These are phyloP conservation scores for Paraconiothyrium brasiliense DNA, from an alignment of 2,329 filamentous ascomycete species.

Conservation along the genomic window DNA sequence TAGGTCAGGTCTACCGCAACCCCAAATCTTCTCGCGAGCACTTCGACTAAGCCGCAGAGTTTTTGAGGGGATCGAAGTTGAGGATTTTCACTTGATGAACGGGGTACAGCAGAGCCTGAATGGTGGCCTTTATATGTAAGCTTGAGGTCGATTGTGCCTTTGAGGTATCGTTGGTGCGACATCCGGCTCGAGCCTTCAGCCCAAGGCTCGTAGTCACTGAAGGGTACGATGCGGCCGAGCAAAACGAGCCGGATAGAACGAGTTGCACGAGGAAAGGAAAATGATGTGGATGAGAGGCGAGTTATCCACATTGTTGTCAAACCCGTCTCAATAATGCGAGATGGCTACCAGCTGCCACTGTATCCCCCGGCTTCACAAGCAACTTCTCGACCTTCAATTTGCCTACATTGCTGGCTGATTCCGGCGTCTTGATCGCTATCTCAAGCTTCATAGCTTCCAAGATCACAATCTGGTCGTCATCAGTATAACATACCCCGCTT, in stretches of 20 bases:
- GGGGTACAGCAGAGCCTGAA: no score
- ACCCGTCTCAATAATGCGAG: conserved; percentile 36
- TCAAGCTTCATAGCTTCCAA: conserved; percentile 60
- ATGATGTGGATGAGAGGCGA: not conserved
- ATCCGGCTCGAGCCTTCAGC: no score
- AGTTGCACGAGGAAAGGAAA: no score
- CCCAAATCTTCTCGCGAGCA: no score
- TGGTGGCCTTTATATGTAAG: no score
- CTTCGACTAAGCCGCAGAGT: no score
- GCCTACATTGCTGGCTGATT: conserved; percentile 31
- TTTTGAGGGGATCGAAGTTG: no score
- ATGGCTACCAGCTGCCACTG: conserved; percentile 48
- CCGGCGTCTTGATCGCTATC: conserved; percentile 54
- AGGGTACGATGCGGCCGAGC: no score
- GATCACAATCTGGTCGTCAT: conserved; percentile 47
- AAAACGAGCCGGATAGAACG: no score
- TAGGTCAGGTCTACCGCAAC: no score
- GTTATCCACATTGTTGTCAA: not conserved
- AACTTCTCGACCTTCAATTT: conserved; percentile 51
- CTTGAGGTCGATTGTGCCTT: not conserved
- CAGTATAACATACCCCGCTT: not conserved
- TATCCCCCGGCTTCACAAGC: conserved; percentile 54
- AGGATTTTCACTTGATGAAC: no score
- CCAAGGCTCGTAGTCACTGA: no score
- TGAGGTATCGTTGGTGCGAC: not conserved